phyloP scores from a whole-genome alignment of 1,284 basidiomycete species.

The Microbotryum scabiosae region DNA sequence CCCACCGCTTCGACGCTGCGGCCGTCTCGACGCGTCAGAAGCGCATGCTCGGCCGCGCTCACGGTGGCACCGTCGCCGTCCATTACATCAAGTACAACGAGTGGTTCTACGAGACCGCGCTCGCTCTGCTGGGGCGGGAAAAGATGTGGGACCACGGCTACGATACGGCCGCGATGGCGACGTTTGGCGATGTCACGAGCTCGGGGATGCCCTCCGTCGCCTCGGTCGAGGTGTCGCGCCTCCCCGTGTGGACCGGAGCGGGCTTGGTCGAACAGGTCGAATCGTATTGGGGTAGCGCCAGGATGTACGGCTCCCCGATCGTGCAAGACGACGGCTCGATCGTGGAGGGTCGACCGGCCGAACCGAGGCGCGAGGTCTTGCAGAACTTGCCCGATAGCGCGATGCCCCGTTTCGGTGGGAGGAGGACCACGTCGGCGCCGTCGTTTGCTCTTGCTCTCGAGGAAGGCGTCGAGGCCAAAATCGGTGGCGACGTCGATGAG shows the following conservation, averaged over 20 bases:
- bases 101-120: slow-evolving; percentile 90
- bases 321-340: slow-evolving; percentile 34
- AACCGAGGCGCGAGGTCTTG: slow-evolving; percentile 20
- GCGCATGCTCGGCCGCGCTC: slow-evolving; percentile 31
- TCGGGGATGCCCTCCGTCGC: neutral
- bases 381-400: neutral
- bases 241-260: slow-evolving; percentile 18
- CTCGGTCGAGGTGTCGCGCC: neutral
- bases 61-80: slow-evolving; percentile 85
- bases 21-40: slow-evolving; percentile 18
- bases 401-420: neutral
- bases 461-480: slow-evolving; percentile 5
- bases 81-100: slow-evolving; percentile 95
- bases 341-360: slow-evolving; percentile 25
- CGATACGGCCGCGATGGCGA: slow-evolving; percentile 11
- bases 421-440: slow-evolving; percentile 9
- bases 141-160: slow-evolving; percentile 45
- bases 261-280: slow-evolving; percentile 19
- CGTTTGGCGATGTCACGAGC: slow-evolving; percentile 12
- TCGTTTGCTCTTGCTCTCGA: slow-evolving; percentile 15
- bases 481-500: too few species aligned
- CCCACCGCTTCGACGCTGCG: slow-evolving; percentile 32
- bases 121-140: slow-evolving; percentile 71
- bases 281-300: slow-evolving; percentile 32
- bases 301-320: slow-evolving; percentile 37